Conservation (phyloP, 257 asterid species). For the Jacaranda copaia region DNA sequence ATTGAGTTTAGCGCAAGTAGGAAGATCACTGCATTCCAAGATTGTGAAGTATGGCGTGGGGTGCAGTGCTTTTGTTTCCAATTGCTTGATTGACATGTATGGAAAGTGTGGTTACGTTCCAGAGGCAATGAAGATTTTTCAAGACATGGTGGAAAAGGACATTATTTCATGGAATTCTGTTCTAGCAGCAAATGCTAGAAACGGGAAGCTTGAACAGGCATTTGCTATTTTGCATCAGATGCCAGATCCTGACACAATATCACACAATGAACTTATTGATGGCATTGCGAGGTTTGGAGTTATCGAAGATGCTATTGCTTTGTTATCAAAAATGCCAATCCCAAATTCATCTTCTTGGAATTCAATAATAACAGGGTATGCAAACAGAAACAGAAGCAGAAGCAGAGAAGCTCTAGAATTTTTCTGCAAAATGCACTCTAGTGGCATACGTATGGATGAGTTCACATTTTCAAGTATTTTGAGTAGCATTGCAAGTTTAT, state of each 20-base stretch:
- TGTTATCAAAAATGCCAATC: conserved; percentile 54
- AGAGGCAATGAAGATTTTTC: conserved; percentile 58
- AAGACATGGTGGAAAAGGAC: conserved; percentile 55
- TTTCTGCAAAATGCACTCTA: conserved; percentile 63
- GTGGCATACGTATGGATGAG: conserved; percentile 61
- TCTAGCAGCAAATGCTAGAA: conserved; percentile 83
- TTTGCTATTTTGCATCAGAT: conserved; percentile 48
- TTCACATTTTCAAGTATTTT: conserved; percentile 79
- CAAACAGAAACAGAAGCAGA: conserved; percentile 64
- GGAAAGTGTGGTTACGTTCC: conserved; percentile 72
- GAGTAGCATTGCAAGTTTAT: conserved; percentile 67
- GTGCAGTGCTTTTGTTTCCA: conserved; percentile 39
- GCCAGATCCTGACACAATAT: conserved; percentile 70
- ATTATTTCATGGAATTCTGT: conserved; percentile 75
- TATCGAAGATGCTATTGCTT: conserved; percentile 63
- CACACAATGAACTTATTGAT: conserved; percentile 75
- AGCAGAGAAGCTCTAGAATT: conserved; percentile 57
- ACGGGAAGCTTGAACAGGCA: conserved; percentile 64
- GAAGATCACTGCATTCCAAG: conserved; percentile 75
- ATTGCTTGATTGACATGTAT: conserved; percentile 76
- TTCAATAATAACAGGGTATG: conserved; percentile 76
- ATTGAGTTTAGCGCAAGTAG: conserved; percentile 52
- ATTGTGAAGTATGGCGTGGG: conserved; percentile 69
- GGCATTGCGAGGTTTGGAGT: conserved; percentile 76
- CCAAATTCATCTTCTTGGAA: conserved; percentile 93